Conservation (phyloP, 192 early-diverging fungal species). For the Entomortierella chlamydospora region DNA sequence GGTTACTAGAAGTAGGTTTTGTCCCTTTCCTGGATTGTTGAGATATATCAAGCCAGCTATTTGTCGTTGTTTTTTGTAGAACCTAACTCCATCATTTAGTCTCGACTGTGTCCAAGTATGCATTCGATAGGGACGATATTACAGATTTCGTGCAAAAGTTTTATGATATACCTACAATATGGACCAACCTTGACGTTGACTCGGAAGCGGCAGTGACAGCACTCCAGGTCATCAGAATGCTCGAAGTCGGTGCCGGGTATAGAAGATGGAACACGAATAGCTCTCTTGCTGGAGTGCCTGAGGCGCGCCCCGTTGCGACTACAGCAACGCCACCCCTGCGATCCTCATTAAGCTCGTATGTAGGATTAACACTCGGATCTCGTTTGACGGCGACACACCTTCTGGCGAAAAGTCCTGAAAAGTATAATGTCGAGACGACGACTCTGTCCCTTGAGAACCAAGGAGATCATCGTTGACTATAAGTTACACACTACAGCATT, state of each 20-base stretch:
- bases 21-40: not conserved
- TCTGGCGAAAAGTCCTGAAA: slow-evolving; percentile 7
- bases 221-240: slow-evolving; percentile 21
- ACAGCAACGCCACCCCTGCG: not conserved
- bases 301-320: not conserved
- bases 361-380: slow-evolving; percentile 17
- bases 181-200: slow-evolving; percentile 29
- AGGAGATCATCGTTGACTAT: no score
- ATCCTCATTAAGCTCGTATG: slow-evolving; percentile 2
- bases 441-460: not conserved
- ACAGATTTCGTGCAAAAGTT: slow-evolving; percentile 8
- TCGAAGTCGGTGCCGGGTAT: slow-evolving; percentile 31
- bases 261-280: slow-evolving; percentile 2
- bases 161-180: slow-evolving; percentile 34
- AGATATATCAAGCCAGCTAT: not conserved
- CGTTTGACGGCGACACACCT: slow-evolving; percentile 10
- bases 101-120: slow-evolving; percentile 32
- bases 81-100: slow-evolving; percentile 4
- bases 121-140: slow-evolving; percentile 49
- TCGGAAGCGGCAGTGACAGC: slow-evolving; percentile 23
- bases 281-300: not conserved
- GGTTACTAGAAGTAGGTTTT: slow-evolving; percentile 15
- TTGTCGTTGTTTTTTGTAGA: not conserved
- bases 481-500: no score
- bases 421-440: slow-evolving; percentile 12